These are phyloP conservation scores for Waltergamsia citrina DNA, from an alignment of 2,329 filamentous ascomycete genomes.

Conservation along the genomic window DNA sequence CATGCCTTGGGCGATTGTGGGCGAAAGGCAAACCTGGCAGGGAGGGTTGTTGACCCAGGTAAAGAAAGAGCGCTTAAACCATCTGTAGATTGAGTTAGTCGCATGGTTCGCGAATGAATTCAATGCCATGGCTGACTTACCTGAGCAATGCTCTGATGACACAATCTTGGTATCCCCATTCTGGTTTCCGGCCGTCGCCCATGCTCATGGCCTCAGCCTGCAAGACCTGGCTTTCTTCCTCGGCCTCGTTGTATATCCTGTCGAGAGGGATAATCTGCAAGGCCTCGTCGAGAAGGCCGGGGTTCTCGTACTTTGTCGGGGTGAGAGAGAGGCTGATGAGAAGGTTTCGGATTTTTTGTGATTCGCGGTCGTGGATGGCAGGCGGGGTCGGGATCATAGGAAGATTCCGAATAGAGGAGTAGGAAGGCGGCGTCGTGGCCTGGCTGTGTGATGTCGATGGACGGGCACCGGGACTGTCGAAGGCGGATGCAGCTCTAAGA, in stretches of 20 bases:
- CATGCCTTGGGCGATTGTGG: constrained; percentile 75
- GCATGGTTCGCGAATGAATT: background rate
- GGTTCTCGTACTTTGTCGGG: constrained; percentile 92
- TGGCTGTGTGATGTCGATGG: constrained; percentile 37
- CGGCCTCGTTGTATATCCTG: constrained; percentile 84
- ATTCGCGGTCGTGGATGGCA: constrained; percentile 50
- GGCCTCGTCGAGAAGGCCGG: constrained; percentile 86
- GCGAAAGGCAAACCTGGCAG: constrained; percentile 71
- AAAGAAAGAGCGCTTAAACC: constrained; percentile 95
- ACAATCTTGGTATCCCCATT: constrained; percentile 98
- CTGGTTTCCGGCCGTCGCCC: constrained; percentile 67
- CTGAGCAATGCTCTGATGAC: constrained; percentile 79
- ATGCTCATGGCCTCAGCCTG: constrained; percentile 83
- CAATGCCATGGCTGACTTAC: constrained; percentile 48
- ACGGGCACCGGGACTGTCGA: constrained; percentile 27
- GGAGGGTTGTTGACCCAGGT: constrained; percentile 93
- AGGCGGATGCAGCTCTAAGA: constrained; percentile 28
- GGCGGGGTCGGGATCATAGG: constrained; percentile 64
- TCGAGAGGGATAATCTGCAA: constrained; percentile 79
- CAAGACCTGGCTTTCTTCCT: constrained; percentile 84
- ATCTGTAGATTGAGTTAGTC: constrained; percentile 29
- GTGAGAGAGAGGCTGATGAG: constrained; percentile 79
- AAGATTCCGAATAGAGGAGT: constrained; percentile 38
- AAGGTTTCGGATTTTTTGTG: constrained; percentile 70
- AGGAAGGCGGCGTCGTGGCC: constrained; percentile 30